Base-by-base conservation (phyloP, 2,329 filamentous ascomycete genomes). In the Plenodomus lindquistii region DNA sequence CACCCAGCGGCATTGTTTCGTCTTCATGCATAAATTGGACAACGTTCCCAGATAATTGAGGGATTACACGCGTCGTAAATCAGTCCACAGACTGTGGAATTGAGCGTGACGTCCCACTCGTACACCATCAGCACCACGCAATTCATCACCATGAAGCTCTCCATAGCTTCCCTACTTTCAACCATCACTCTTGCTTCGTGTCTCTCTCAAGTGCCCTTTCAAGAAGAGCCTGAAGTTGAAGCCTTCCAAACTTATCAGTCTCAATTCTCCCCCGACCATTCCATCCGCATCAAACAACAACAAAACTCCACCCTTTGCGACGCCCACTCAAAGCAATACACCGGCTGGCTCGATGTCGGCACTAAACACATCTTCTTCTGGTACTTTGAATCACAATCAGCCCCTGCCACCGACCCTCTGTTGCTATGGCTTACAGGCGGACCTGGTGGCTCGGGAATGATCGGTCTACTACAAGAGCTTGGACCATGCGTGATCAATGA, bases 331-430 rank as follows among this genome's bases (percentile, higher is more conserved):
- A 64, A 61, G 40, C 66, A 71, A 40, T 67, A 70, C 41, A 71
- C 66, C 6, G 69, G 70, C 37, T 73, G 68, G 66, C 59, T 73
- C 15, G 69, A 71, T 37, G 62, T 71, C 11, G 71, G 71, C 17
- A 44, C 57, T 18, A 75, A 76, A 42, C 76, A 79, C 51, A 66
- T 79, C 44, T 77, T 76, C 61, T 77, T 75, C 60, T 76, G 74
- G 73, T 77, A 74, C 60, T 76, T 76, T 44, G 74, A 75, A 52
- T 71, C 69, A 8, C 68, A 74, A 37, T 57, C 62, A 46, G 62
- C 63, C 19, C 70, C 73, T 2, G 62, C 72, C 2, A 59, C 68
- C 29, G 70, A 72, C 38, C 72, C 72, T 3, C 48, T 73, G 4
- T 62, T 71, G 17, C 60, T 76, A 43, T 77, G 74, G 74, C 65